phyloP scores from a whole-genome alignment of 2,329 filamentous ascomycete genomes.

The Clonostachys solani region DNA sequence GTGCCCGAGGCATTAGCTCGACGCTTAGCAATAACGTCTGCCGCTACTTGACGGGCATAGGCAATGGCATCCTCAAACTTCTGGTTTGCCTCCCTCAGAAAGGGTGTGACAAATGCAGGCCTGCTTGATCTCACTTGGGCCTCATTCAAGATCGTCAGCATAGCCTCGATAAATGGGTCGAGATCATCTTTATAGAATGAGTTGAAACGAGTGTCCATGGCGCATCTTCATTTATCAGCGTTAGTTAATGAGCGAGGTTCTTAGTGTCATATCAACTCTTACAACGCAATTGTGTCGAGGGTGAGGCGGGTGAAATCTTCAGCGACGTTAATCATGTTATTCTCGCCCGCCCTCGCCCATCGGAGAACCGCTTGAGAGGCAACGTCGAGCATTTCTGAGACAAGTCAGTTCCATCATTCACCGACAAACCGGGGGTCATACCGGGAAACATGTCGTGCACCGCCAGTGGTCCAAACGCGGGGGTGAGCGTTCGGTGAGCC shows the following conservation, averaged over 20 bases:
- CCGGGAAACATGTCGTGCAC: constrained; percentile 31
- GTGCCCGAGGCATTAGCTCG: constrained; percentile 28
- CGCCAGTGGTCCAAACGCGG: constrained; percentile 15
- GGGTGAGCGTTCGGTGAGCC: constrained; percentile 61
- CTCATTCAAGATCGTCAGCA: constrained; percentile 54
- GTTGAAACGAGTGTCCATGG: constrained; percentile 70
- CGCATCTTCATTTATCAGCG: constrained; percentile 28
- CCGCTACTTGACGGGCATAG: constrained; percentile 42
- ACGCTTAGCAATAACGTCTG: constrained; percentile 43
- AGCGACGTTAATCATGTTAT: constrained; percentile 50
- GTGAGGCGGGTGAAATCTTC: constrained; percentile 71
- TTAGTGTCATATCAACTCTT: no score
- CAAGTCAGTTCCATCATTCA: constrained; percentile 51
- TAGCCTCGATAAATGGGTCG: constrained; percentile 65
- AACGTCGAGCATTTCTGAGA: constrained; percentile 58
- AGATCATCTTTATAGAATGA: constrained; percentile 65
- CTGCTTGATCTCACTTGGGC: constrained; percentile 38
- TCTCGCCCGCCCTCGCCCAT: constrained; percentile 61
- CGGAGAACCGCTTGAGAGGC: constrained; percentile 62
- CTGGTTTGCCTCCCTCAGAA: background rate
- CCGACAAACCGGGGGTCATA: constrained; percentile 63
- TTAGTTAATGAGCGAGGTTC: no score
- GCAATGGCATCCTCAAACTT: constrained; percentile 26
- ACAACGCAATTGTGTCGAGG: constrained; percentile 65
- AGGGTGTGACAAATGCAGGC: background rate